A percentile compares a stretch with the other conserved stretches of the same genome.
These are phyloP conservation scores for Madurella mycetomatis DNA, from an alignment of 2,329 filamentous ascomycete species.

Conservation along the genomic window DNA sequence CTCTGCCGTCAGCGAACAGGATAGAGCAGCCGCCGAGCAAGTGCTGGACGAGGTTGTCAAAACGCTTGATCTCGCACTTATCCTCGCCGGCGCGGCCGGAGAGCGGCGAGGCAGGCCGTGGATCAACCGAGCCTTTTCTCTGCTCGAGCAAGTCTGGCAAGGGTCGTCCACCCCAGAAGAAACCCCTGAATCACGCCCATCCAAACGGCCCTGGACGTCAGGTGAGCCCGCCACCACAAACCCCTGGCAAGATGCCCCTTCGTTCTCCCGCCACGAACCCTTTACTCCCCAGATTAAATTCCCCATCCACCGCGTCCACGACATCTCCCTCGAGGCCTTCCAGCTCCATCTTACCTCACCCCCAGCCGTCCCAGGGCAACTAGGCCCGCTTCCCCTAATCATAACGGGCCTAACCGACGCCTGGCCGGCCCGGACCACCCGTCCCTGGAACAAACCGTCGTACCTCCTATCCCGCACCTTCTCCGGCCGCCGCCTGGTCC, in stretches of 20 bases:
- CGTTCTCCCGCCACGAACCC: constrained; percentile 34
- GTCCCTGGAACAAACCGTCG: constrained; percentile 65
- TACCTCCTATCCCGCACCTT: constrained; percentile 76
- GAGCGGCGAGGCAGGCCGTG: constrained; percentile 44
- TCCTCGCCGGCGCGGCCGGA: constrained; percentile 64
- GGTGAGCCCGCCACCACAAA: constrained; percentile 14
- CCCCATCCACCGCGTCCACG: constrained; percentile 39
- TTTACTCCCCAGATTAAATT: constrained; percentile 40
- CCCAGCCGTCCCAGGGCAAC: constrained; percentile 31
- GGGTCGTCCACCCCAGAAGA: background rate
- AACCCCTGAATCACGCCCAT: background rate
- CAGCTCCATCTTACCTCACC: constrained; percentile 50
- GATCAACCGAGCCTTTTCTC: constrained; percentile 48
- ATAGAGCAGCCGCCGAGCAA: constrained; percentile 8
- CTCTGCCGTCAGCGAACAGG: background rate
- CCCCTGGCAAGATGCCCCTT: constrained; percentile 17
- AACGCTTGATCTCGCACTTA: constrained; percentile 69
- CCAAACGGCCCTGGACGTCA: background rate
- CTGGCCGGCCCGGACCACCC: constrained; percentile 72
- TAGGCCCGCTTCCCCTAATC: constrained; percentile 58
- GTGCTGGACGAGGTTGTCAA: constrained; percentile 56
- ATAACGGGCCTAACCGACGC: constrained; percentile 60
- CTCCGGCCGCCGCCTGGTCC: constrained; percentile 72
- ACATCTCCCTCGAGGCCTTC: constrained; percentile 55
- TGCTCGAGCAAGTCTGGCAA: constrained; percentile 35